A percentile compares a stretch with the other conserved stretches of the same genome.
Evolutionary conservation across 495 filamentous ascomycete genomes (phyloP).

Genomic region (Lasiosphaeris hirsuta): DNA sequence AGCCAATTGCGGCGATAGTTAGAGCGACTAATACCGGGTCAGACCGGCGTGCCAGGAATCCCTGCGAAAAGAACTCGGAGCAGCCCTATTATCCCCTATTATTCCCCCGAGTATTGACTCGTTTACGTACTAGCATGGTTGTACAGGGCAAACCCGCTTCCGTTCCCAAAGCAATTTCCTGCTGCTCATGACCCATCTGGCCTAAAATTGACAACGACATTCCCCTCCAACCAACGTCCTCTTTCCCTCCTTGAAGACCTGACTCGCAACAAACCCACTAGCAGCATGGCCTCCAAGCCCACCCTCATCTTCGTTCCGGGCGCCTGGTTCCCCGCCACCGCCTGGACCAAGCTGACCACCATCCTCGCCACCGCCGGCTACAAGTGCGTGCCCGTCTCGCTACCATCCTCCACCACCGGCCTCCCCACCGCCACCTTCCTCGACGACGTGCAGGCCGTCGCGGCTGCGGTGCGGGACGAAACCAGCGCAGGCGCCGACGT

Average conservation of each 20-base stretch:
- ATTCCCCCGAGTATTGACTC: no score
- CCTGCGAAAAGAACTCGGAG: no score
- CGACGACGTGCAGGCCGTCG: slow-evolving; percentile 34
- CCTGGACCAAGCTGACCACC: slow-evolving; percentile 32
- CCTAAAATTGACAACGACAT: no score
- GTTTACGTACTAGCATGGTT: no score
- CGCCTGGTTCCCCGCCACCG: slow-evolving; percentile 42
- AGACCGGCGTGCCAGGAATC: no score
- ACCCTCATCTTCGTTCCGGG: slow-evolving; percentile 47
- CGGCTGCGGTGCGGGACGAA: slow-evolving; percentile 28
- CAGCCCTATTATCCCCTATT: no score
- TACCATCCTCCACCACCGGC: slow-evolving; percentile 37
- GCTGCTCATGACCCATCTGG: no score
- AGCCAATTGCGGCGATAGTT: no score
- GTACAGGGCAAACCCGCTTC: no score
- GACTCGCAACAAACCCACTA: background rate
- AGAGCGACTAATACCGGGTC: no score
- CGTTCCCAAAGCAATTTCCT: no score
- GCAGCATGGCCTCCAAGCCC: slow-evolving; percentile 18
- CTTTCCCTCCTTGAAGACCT: background rate
- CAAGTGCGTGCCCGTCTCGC: slow-evolving; percentile 33
- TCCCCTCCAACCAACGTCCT: background rate
- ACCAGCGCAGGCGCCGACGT: slow-evolving; percentile 41
- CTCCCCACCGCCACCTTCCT: slow-evolving; percentile 24
- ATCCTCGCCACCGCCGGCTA: slow-evolving; percentile 36